Base-by-base conservation (phyloP, 305 asterid species). In the Fraxinus latifolia region DNA sequence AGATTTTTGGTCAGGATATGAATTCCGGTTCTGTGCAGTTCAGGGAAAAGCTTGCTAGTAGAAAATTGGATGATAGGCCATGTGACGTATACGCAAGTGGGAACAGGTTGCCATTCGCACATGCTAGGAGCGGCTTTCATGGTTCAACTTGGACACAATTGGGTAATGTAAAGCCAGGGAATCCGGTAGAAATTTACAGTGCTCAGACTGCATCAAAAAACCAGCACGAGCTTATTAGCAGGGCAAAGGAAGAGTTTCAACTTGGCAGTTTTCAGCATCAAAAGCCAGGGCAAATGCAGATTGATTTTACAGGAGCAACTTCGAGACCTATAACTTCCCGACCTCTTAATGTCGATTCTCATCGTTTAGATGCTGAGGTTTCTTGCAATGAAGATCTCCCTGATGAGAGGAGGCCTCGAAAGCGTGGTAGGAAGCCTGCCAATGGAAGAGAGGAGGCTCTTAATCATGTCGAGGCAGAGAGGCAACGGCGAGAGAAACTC, bases 381-480 rank as follows among this genome's bases (percentile, higher is more conserved):
- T 79, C 91, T 0, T 84, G 90, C 85, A 90, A 86, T 79, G 95
- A 91, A 36, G 93, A 90, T 25, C 76, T 78, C 19, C 77, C 77
- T 1, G 92, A 87, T 77, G 97, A 91, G 75, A 89, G 82, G 82
- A 86, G 94, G 84, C 95, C 97, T 70, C 83, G 93, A 82, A 94
- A 94, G 71, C 95, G 98, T 37, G 98, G 98, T 1, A 77, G 97
- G 17, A 92, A 90, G 68, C 97, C 97, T 3, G 96, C 94, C 71
- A 90, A 92, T 79, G 97, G 97, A 78, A 87, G 98, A 50, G 97
- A 90, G 29, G 97, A 90, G 89, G 89, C 97, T 9, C 89, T 94
- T 19, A 94, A 90, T 79, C 98, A 94, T 34, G 98, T 94, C 0
- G 96, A 91, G 85, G 97, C 98, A 4, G 96, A 94, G 83, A 91